Percentiles rank a stretch among this genome's conserved stretches.
Conservation (phyloP, 164 flowering plant species). For the Annona squamosa region DNA sequence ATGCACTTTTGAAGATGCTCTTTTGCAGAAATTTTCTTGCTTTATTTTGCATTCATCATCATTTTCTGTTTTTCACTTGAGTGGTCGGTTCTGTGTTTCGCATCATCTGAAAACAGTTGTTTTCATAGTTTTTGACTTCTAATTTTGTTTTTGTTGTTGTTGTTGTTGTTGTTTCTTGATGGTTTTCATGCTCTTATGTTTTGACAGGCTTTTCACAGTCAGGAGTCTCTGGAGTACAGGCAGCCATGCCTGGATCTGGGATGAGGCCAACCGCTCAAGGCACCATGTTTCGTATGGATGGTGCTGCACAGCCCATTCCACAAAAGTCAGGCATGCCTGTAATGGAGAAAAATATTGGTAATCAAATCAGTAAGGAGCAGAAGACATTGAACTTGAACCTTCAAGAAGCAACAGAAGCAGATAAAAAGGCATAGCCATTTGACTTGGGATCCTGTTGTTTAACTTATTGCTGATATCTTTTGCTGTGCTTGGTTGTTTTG, state of each 20-base stretch:
- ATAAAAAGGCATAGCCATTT: slow-evolving; percentile 47
- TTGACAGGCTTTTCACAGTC: slow-evolving; percentile 48
- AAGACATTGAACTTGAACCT: slow-evolving; percentile 60
- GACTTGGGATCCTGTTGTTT: neutral
- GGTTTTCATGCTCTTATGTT: slow-evolving; percentile 4
- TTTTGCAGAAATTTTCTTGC: too few relatives aligned
- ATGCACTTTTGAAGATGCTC: too few relatives aligned
- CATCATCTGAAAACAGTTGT: neutral
- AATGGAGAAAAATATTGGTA: slow-evolving; percentile 72
- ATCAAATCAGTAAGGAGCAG: slow-evolving; percentile 84
- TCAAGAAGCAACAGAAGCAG: slow-evolving; percentile 72
- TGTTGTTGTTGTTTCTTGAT: neutral
- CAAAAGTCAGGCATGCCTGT: slow-evolving; percentile 71
- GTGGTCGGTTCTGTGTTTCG: neutral
- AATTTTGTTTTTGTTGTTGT: neutral
- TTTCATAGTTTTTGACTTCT: neutral
- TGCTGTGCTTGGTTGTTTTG: neutral
- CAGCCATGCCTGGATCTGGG: slow-evolving; percentile 29
- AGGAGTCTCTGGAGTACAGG: slow-evolving; percentile 40
- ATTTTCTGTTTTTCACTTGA: neutral
- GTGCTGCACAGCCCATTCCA: slow-evolving; percentile 29
- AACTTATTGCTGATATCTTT: neutral
- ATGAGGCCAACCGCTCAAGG: slow-evolving; percentile 46
- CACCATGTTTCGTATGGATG: slow-evolving; percentile 31
- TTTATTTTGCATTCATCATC: too few relatives aligned